Evolutionary conservation across 371 early-diverging fungal genomes (phyloP).

Genomic region (Actinomortierella ambigua): DNA sequence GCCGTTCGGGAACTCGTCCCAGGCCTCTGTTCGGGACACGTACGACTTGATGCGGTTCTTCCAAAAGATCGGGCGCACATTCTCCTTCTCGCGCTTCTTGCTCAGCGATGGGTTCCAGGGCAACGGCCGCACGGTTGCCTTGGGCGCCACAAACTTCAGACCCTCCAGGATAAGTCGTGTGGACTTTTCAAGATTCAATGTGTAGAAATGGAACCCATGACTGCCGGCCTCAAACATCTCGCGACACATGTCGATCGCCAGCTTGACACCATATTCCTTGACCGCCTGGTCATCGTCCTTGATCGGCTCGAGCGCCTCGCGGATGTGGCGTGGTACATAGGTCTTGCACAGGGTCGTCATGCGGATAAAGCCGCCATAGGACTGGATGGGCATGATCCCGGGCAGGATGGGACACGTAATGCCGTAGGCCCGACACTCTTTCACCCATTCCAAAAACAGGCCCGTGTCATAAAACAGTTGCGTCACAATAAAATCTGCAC

Average conservation of each 20-base stretch:
- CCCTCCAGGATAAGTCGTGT: slow-evolving; percentile 81
- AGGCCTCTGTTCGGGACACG: slow-evolving; percentile 90
- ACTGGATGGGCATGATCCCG: slow-evolving; percentile 92
- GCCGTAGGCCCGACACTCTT: slow-evolving; percentile 69
- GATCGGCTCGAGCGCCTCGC: slow-evolving; percentile 78
- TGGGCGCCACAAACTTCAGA: slow-evolving; percentile 73
- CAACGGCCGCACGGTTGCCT: slow-evolving; percentile 82
- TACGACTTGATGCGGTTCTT: slow-evolving; percentile 92
- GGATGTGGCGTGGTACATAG: slow-evolving; percentile 72
- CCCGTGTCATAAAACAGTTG: slow-evolving; percentile 91
- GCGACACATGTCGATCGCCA: slow-evolving; percentile 77
- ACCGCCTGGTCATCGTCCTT: slow-evolving; percentile 93
- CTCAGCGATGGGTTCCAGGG: slow-evolving; percentile 85
- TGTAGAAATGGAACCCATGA: slow-evolving; percentile 76
- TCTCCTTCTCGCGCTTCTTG: slow-evolving; percentile 89
- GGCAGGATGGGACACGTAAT: slow-evolving; percentile 85
- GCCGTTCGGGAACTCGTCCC: slow-evolving; percentile 99
- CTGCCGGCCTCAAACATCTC: slow-evolving; percentile 67
- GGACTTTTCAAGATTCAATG: slow-evolving; percentile 84
- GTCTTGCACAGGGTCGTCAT: slow-evolving; percentile 83
- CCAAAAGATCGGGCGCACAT: slow-evolving; percentile 98
- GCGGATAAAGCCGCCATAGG: slow-evolving; percentile 79
- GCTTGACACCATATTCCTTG: slow-evolving; percentile 83
- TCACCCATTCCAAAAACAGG: slow-evolving; percentile 75
- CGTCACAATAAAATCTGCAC: slow-evolving; percentile 88